Percentiles rank a stretch among this genome's conserved stretches.
phyloP scores from a whole-genome alignment of 345 rosid species.

The Salix brachista region DNA sequence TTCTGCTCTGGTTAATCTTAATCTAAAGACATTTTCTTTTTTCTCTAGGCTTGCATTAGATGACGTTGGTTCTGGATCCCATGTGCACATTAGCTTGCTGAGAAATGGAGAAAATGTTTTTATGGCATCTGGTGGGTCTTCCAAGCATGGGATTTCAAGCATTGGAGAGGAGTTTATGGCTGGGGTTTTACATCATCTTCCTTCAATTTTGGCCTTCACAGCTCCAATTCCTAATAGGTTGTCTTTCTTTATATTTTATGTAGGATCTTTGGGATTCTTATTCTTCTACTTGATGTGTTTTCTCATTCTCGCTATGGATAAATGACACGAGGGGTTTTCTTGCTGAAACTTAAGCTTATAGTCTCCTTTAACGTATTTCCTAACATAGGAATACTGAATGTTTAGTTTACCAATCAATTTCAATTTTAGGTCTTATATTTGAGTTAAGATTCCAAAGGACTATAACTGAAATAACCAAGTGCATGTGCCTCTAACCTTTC shows the following conservation, averaged over 20 bases:
- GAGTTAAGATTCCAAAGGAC: not conserved
- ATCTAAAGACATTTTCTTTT: not conserved
- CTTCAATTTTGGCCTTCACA: conserved; percentile 76
- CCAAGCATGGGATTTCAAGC: conserved; percentile 70
- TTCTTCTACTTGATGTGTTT: not conserved
- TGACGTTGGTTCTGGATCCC: conserved; percentile 94
- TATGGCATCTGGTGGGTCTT: conserved; percentile 56
- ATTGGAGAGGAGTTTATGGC: conserved; percentile 84
- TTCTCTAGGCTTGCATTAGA: conserved; percentile 61
- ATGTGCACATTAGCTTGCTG: conserved; percentile 86
- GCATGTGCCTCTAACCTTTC: not conserved
- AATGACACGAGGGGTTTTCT: not conserved
- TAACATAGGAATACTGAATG: too few relatives aligned
- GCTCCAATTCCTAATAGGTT: conserved; percentile 95
- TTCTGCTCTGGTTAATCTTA: not conserved
- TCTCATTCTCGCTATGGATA: not conserved
- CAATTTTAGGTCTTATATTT: not conserved
- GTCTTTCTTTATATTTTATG: conserved; percentile 1
- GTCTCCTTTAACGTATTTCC: too few relatives aligned
- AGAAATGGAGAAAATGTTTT: conserved; percentile 74
- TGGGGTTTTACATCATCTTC: conserved; percentile 82
- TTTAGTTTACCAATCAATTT: not conserved
- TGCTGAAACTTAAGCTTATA: not conserved
- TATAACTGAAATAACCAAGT: not conserved
- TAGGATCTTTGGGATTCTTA: not conserved